Base-by-base conservation (phyloP, 2,329 filamentous ascomycete species). In the Pseudogymnoascus sp. region DNA sequence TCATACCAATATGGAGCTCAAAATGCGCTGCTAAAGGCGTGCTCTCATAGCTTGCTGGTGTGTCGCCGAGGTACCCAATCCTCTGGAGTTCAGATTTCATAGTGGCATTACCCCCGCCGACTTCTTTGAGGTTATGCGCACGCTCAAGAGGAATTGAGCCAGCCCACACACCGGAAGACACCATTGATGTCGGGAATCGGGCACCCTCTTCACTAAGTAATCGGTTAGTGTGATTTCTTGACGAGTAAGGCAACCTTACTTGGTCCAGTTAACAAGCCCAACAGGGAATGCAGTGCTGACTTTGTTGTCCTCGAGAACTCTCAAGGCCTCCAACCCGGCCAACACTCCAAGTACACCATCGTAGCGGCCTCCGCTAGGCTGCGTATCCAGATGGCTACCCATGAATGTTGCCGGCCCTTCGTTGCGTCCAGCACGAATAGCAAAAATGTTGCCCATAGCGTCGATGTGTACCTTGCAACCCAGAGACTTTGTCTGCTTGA, bases 131-230 rank as follows among this genome's bases (percentile, higher is more conserved):
- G 38, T 76, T 78, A 73, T 86, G 85, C 11, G 87, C 89, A 60
- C 76, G 78, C 12, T 86, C 80, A 3, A 90, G 75, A 0, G 87
- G 76, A 7, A 90, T 87, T 0, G 78, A 78, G n/a, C 81, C 88
- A 0, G 89, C 84, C 89, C 90, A 93, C 12, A 93, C 90, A 1
- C 88, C 89, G 0, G 89, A 91, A 0, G 86, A 79, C 25, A 89
- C 77, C 85, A 91, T 92, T 31, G 85, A 89, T 62, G 86, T 85
- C 0, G 90, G 89, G 67, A 93, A 93, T 0, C 90, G 83, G 1
- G 90, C 90, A 2, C 90, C 90, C 76, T 95, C 91, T 76, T 95
- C 90, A 70, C 86, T 89, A 25, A 70, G 90, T 88, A 88, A 91
- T 70, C 16, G n/a, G 37, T 40, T 8, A 40, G n/a, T 40, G 1